phyloP scores from a whole-genome alignment of 345 rosid genomes.

The Gynandropsis gynandra region DNA sequence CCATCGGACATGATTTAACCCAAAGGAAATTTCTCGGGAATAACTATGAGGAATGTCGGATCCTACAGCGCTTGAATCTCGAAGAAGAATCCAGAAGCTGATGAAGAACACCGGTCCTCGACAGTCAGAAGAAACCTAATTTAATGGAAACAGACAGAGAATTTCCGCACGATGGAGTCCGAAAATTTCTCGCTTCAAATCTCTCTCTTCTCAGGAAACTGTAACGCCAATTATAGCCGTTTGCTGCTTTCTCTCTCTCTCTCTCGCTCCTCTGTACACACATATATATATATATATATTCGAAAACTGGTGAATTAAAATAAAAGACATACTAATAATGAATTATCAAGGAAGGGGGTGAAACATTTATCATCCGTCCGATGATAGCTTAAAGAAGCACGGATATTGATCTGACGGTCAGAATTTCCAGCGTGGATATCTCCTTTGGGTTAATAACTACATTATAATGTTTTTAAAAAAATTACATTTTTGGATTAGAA shows the following conservation, averaged over 20 bases:
- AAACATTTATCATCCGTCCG: too few species aligned
- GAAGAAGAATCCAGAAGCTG: slow-evolving; percentile 8
- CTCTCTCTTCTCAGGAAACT: slow-evolving; percentile 1
- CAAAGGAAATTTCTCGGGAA: not conserved
- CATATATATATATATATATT: too few species aligned
- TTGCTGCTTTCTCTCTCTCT: slow-evolving; percentile 23
- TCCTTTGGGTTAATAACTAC: too few species aligned
- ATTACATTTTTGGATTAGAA: too few species aligned
- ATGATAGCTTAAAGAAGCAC: too few species aligned
- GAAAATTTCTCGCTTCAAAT: slow-evolving; percentile 8
- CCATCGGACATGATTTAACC: slow-evolving; percentile 55
- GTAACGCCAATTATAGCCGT: slow-evolving; percentile 21
- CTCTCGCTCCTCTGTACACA: too few species aligned
- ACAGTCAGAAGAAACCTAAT: slow-evolving; percentile 11
- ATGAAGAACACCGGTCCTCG: not conserved
- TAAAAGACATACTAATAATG: too few species aligned
- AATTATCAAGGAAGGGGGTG: too few species aligned
- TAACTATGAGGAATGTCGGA: not conserved
- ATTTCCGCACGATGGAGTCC: slow-evolving; percentile 8
- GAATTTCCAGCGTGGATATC: too few species aligned
- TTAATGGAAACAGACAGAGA: not conserved
- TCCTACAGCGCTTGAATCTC: not conserved
- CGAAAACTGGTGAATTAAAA: too few species aligned
- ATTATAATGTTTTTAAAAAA: too few species aligned
- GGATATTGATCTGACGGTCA: too few species aligned